Base-by-base conservation (phyloP, 2,329 filamentous ascomycete species). In the Rhexocercosporidium sp. region DNA sequence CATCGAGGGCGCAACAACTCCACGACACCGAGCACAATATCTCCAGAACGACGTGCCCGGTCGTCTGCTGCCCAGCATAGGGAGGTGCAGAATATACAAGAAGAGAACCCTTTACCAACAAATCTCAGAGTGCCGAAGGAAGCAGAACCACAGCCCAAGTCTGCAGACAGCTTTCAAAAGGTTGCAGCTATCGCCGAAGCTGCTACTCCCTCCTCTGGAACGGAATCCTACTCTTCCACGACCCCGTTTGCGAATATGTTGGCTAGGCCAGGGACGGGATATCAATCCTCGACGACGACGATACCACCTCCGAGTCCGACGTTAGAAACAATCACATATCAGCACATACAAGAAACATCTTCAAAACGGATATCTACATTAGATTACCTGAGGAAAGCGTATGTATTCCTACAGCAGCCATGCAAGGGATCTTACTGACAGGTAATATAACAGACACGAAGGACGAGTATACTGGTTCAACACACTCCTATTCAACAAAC, bases 391-490 rank as follows among this genome's bases (percentile, higher is more conserved):
- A 88, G 94, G 69, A 97, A 96, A 82, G 91, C 94, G 93, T 97
- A 81, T 74, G 92, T 85, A 27, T 20, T 37, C 61, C 18, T 22
- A 27, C 8, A 44, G 6, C 12, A 22, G 22, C 3, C 47, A 25
- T n/a, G 18, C 22, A 46, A 20, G 12, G 9, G 34, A 59, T 59
- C 39, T 62, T 25, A 65, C 59, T 68, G 65, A 47, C 44, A 53
- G 6, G 34, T 9, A 8, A 53, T 5, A 63, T 5, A 63, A 61
- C 77, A 97, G 93, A 31, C 94, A 99, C 77, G 94, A 97, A 81
- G 94, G 95, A 68, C 90, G 93, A 66, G 90, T 97, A 49, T 98
- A 97, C 82, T 98, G 96, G 94, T 97, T 98, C 84, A 97, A 97
- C 81, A 97, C 96, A 0, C 88, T 97, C 68, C 91, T 97, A 76